Percentiles rank a stretch among this genome's conserved stretches.
Conservation (phyloP, 257 asterid species). For the Petunia axillaris region DNA sequence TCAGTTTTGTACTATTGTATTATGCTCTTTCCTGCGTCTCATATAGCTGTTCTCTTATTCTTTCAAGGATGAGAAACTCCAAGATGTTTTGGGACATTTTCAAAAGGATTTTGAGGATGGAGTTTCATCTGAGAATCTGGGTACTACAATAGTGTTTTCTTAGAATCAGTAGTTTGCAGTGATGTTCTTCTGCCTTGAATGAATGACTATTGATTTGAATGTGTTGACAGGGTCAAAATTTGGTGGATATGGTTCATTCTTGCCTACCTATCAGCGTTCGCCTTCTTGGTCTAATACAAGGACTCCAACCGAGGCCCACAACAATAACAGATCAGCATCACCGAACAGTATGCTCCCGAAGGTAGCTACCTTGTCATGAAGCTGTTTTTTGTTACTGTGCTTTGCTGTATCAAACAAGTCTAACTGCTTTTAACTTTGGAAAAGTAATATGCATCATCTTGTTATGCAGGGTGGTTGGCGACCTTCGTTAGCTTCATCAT, state of each 20-base stretch:
- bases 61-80: slow-evolving; percentile 66
- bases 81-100: slow-evolving; percentile 66
- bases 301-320: slow-evolving; percentile 17
- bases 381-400: background rate
- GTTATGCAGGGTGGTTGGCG: slow-evolving; percentile 16
- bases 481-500: slow-evolving; percentile 13
- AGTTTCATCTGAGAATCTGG: slow-evolving; percentile 76
- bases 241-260: slow-evolving; percentile 35
- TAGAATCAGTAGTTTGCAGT: slow-evolving; percentile 37
- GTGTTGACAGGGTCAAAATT: slow-evolving; percentile 26
- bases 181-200: slow-evolving; percentile 1
- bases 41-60: slow-evolving; percentile 13
- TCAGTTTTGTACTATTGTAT: background rate
- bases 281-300: slow-evolving; percentile 21
- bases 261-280: slow-evolving; percentile 32
- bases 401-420: background rate
- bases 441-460: slow-evolving; percentile 21
- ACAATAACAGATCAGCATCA: slow-evolving; percentile 9
- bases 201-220: background rate
- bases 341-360: slow-evolving; percentile 13
- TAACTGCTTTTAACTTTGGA: slow-evolving; percentile 12
- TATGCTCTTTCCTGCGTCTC: slow-evolving; percentile 18
- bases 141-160: slow-evolving; percentile 29
- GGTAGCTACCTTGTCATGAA: slow-evolving; percentile 20
- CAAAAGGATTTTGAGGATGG: slow-evolving; percentile 82